These are phyloP conservation scores for Sarcomyxa edulis DNA, from an alignment of 768 basidiomycete species.

Conservation along the genomic window DNA sequence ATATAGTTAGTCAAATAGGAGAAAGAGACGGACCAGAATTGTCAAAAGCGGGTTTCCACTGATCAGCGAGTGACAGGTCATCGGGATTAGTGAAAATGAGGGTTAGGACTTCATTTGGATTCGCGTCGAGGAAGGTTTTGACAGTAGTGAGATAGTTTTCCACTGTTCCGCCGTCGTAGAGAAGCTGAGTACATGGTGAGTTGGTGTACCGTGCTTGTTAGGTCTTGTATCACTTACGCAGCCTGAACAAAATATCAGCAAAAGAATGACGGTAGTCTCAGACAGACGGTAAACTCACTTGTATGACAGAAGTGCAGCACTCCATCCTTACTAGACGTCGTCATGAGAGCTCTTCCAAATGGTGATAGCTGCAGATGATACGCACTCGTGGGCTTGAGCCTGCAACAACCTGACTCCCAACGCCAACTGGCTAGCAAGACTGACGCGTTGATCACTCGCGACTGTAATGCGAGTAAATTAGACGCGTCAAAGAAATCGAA, in stretches of 20 bases:
- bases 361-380: not conserved
- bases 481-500: not conserved
- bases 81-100: conserved; percentile 67
- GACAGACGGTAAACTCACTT: conserved; percentile 29
- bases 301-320: conserved; percentile 67
- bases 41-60: conserved; percentile 52
- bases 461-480: not conserved
- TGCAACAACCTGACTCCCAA: conserved; percentile 52
- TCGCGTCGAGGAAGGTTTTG: conserved; percentile 49
- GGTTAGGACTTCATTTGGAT: conserved; percentile 63
- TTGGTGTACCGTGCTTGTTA: not conserved
- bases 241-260: conserved; percentile 13
- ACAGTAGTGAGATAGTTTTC: conserved; percentile 45
- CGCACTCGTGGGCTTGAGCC: conserved; percentile 47
- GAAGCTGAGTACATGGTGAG: conserved; percentile 18
- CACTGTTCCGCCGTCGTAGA: conserved; percentile 52
- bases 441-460: conserved; percentile 43
- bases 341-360: not conserved
- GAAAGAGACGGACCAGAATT: conserved; percentile 31
- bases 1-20: not conserved
- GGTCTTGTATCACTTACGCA: too few species aligned
- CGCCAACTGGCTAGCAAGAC: conserved; percentile 41
- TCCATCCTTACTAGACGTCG: conserved; percentile 25
- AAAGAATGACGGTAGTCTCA: not conserved
- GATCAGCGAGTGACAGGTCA: conserved; percentile 35